Evolutionary conservation across 2,329 filamentous ascomycete genomes (phyloP).

Genomic region (Ophiostoma perfectum): DNA sequence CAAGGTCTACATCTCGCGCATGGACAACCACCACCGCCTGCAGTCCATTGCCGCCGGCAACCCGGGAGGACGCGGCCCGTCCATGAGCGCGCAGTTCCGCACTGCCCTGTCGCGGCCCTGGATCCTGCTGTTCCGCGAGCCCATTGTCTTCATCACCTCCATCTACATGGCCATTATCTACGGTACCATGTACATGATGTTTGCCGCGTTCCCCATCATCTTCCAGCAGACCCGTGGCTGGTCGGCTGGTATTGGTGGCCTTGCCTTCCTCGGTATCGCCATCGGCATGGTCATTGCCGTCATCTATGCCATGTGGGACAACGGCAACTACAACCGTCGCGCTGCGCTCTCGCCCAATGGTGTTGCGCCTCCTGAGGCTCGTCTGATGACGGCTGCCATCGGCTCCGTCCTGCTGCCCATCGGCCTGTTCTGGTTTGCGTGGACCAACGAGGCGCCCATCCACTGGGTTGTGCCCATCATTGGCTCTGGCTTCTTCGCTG

Average conservation of each 20-base stretch:
- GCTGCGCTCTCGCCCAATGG: conserved; percentile 43
- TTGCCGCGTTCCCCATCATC: conserved; percentile 60
- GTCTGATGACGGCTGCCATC: conserved; percentile 57
- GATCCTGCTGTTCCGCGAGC: conserved; percentile 64
- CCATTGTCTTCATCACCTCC: conserved; percentile 60
- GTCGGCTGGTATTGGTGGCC: conserved; percentile 53
- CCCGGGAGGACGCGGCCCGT: conserved; percentile 31
- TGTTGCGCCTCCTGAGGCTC: conserved; percentile 59
- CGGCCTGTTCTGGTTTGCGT: conserved; percentile 64
- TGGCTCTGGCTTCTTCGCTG: conserved; percentile 37
- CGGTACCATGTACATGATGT: conserved; percentile 55
- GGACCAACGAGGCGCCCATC: conserved; percentile 50
- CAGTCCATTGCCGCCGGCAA: neutral
- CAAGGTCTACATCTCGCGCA: conserved; percentile 48
- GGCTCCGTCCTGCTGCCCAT: conserved; percentile 58
- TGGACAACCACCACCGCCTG: conserved; percentile 27
- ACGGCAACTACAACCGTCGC: conserved; percentile 47
- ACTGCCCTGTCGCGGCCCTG: conserved; percentile 59
- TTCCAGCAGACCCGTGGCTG: conserved; percentile 57
- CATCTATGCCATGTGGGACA: conserved; percentile 49
- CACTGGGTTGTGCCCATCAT: conserved; percentile 37
- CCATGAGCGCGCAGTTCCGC: conserved; percentile 48
- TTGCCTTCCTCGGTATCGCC: conserved; percentile 63
- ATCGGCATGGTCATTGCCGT: conserved; percentile 61
- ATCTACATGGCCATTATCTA: conserved; percentile 62